These are phyloP conservation scores for Erythrophleum ivorense DNA, from an alignment of 331 rosid genomes.

Conservation along the genomic window DNA sequence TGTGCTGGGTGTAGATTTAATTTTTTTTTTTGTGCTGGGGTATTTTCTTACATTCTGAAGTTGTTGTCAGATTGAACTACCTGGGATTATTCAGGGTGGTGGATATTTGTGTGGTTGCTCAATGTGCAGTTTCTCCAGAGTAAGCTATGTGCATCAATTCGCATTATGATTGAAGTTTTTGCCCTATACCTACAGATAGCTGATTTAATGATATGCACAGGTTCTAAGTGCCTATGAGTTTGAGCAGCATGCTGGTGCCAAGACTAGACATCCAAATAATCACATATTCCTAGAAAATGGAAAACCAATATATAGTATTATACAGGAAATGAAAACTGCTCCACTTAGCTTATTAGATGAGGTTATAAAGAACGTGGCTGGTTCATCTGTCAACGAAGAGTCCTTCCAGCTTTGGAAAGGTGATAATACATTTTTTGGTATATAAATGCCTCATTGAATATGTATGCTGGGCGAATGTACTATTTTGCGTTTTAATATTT, in stretches of 20 bases:
- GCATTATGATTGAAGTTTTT: slow-evolving; percentile 4
- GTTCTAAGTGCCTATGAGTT: slow-evolving; percentile 95
- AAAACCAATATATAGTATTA: slow-evolving; percentile 82
- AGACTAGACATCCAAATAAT: slow-evolving; percentile 96
- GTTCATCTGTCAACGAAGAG: slow-evolving; percentile 78
- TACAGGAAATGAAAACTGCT: slow-evolving; percentile 88
- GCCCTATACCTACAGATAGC: slow-evolving; percentile 1
- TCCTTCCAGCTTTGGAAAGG: slow-evolving; percentile 83
- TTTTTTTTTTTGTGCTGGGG: background rate
- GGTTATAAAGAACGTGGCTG: slow-evolving; percentile 76
- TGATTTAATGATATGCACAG: slow-evolving; percentile 52
- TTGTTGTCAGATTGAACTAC: slow-evolving; percentile 64
- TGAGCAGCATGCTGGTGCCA: slow-evolving; percentile 96
- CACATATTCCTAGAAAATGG: slow-evolving; percentile 93
- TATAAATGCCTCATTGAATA: slow-evolving; percentile 18
- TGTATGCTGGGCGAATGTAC: background rate
- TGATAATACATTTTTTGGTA: slow-evolving; percentile 41
- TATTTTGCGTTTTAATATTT: background rate
- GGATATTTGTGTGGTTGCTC: slow-evolving; percentile 91
- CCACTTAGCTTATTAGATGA: slow-evolving; percentile 76
- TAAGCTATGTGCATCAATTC: slow-evolving; percentile 44
- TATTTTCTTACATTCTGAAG: slow-evolving; percentile 33
- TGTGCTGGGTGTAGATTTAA: background rate
- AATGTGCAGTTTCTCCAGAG: slow-evolving; percentile 69
- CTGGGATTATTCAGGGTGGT: slow-evolving; percentile 80